Percentiles rank a stretch among this genome's conserved stretches.
These are phyloP conservation scores for Penicillium goetzii DNA, from an alignment of 495 filamentous ascomycete species.

Conservation along the genomic window DNA sequence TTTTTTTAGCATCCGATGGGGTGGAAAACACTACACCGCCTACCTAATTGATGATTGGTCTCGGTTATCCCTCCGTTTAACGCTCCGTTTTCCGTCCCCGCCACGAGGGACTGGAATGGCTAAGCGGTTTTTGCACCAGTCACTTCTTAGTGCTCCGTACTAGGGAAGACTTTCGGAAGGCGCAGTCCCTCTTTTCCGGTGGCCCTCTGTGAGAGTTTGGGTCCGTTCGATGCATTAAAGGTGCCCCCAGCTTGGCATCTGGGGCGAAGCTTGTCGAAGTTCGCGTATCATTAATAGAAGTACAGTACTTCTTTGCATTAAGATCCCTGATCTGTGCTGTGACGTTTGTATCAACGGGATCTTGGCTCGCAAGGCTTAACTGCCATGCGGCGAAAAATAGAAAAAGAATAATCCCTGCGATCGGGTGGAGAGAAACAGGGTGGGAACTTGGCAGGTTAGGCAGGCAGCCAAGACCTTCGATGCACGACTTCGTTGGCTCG, in stretches of 20 bases:
- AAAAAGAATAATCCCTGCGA: neutral
- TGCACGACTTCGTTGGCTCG: neutral
- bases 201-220: neutral
- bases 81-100: neutral
- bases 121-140: neutral
- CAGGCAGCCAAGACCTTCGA: neutral
- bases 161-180: neutral
- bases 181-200: neutral
- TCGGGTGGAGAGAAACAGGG: neutral
- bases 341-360: too few relatives aligned
- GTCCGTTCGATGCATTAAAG: neutral
- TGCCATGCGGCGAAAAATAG: neutral
- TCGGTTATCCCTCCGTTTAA: neutral
- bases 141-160: neutral
- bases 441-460: neutral
- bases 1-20: neutral
- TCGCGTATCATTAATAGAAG: neutral
- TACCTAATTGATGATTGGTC: neutral
- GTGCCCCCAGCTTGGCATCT: conserved; percentile 4
- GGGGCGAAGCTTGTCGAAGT: neutral
- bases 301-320: neutral
- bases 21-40: neutral
- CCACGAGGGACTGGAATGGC: neutral
- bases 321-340: neutral
- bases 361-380: conserved; percentile 10